Percentiles rank a stretch among this genome's conserved stretches.
Evolutionary conservation across 495 filamentous ascomycete genomes (phyloP).

Genomic region (Aspergillus sclerotioniger): DNA sequence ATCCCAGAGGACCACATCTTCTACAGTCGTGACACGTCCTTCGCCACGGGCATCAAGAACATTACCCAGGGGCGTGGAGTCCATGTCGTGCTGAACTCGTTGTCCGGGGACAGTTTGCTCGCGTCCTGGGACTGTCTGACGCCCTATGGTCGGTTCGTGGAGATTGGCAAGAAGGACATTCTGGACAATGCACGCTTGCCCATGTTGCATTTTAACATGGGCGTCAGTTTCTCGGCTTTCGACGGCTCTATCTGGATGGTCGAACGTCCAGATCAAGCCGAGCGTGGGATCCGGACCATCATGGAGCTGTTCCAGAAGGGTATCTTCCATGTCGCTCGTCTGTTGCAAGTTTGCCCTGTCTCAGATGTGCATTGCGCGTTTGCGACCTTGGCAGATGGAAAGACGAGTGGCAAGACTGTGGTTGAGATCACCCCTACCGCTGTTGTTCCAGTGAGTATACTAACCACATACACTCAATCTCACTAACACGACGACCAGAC

Average conservation of each 20-base stretch:
- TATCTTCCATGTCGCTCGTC: neutral
- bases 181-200: neutral
- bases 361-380: neutral
- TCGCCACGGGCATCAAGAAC: neutral
- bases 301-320: neutral
- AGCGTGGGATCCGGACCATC: neutral
- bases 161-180: neutral
- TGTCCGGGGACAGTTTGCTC: neutral
- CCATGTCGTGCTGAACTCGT: neutral
- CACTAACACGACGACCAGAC: too few relatives aligned
- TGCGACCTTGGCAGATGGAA: neutral
- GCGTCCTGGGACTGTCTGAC: neutral
- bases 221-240: neutral
- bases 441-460: neutral
- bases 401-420: neutral
- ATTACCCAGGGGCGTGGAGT: neutral
- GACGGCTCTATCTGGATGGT: neutral
- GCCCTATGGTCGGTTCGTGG: neutral
- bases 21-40: too few relatives aligned
- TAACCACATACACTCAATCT: neutral
- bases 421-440: neutral
- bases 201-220: neutral
- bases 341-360: neutral
- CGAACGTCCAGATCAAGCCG: too few relatives aligned
- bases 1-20: neutral